phyloP scores from a whole-genome alignment of 75 land plant species.

The Sequoia sempervirens region DNA sequence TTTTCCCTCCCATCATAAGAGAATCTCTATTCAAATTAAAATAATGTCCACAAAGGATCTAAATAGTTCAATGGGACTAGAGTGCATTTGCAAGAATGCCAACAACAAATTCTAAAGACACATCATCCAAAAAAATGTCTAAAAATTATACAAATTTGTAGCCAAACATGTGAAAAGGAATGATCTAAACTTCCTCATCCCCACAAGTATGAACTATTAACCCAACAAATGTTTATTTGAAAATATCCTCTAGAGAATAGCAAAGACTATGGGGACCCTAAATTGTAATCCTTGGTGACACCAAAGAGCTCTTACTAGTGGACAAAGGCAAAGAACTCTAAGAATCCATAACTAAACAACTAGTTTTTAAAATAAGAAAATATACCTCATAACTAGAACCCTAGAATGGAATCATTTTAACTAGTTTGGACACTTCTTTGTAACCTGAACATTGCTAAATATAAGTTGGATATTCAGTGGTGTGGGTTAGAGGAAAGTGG shows the following conservation, averaged over 20 bases:
- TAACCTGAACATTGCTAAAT: no score
- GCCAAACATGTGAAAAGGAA: background rate
- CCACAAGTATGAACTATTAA: background rate
- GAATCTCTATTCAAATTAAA: background rate
- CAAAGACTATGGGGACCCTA: background rate
- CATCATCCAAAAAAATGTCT: no score
- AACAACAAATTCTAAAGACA: no score
- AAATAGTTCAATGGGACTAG: no score
- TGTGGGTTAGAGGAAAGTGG: no score
- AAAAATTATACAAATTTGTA: no score
- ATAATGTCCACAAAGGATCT: background rate
- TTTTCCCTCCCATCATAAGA: background rate
- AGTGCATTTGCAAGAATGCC: no score
- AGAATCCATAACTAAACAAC: no score
- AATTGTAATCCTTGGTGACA: no score
- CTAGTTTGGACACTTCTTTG: background rate
- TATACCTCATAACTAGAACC: background rate
- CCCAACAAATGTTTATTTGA: background rate
- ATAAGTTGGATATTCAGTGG: no score
- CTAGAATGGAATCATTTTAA: background rate
- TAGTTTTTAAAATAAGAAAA: background rate
- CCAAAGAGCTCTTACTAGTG: no score
- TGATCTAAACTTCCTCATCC: background rate
- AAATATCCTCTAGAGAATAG: background rate
- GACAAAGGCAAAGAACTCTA: no score